Evolutionary conservation across 2,329 filamentous ascomycete species (phyloP), one percentile per base, ranked within the genome.

Genomic region (Cercospora berteroae): DNA sequence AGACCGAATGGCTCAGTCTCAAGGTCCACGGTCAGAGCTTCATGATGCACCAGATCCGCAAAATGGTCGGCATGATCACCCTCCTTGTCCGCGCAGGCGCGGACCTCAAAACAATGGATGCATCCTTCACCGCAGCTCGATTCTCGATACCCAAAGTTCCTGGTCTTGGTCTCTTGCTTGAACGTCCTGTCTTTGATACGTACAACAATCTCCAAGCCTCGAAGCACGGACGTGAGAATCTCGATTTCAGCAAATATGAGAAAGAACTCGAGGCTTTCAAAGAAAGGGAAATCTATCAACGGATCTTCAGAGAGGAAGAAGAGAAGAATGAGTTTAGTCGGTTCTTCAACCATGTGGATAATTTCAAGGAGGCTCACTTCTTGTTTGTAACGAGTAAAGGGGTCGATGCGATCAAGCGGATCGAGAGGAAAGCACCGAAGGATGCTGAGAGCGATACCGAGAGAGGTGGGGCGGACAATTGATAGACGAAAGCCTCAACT

Each of bases 11-110:
- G 95, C 84, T 99, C 4, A 95, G 91, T 52, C 84, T 98, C 72
- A 97, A 96, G 78, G 94, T 99, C 25, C 95, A 99, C 80, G 95
- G 95, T 0, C 95, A 99, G 80, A 94, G 90, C 76, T 99, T 99
- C 85, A 99, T 99, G 95, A 99, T 99, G 95, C 95, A 99, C 80
- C 95, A 99, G 82, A 99, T 99, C 80, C 90, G 95, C 76, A 99
- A 98, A 81, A 98, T 99, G 95, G 92, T 99, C 16, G 93, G 92
- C 65, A 93, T 99, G 90, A 92, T 89, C 8, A 88, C 92, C 36
- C 84, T 99, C 68, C 84, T 94, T 5, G 90, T 96, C 6, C 89
- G 95, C 42, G 96, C 91, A 78, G 95, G 93, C 60, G 89, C 89
- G n/a, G 69, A 74, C 25, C 84, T 91, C 4, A 83, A 89, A 4